Conservation (phyloP, 176 grass and related monocot species). For the Rhipidocladum racemiflorum region DNA sequence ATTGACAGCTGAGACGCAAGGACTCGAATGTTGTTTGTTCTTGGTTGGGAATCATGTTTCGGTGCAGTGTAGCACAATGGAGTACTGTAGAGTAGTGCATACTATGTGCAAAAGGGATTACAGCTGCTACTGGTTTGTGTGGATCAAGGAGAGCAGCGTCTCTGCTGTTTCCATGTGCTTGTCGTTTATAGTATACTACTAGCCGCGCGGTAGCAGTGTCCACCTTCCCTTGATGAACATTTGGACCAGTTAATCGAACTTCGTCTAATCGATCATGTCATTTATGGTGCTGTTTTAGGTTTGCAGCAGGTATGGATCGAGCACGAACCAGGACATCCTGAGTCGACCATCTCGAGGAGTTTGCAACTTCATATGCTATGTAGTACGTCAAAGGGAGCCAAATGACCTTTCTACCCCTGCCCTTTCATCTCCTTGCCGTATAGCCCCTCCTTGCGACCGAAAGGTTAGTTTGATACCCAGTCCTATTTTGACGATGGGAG, state of each 20-base stretch:
- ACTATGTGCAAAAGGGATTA: neutral
- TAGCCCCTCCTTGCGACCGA: no score
- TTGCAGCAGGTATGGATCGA: neutral
- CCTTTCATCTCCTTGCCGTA: no score
- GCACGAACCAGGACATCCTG: neutral
- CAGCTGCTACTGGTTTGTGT: neutral
- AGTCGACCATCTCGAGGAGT: neutral
- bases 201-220: neutral
- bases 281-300: neutral
- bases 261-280: constrained; percentile 11
- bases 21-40: neutral
- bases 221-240: neutral
- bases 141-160: neutral
- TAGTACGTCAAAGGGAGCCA: no score
- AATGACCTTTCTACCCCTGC: no score
- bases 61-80: neutral
- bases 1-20: neutral
- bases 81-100: neutral
- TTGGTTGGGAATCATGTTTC: neutral
- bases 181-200: neutral
- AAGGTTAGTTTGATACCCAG: no score
- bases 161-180: neutral
- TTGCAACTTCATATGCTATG: no score
- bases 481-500: no score
- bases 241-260: neutral